Percentiles rank a stretch among this genome's conserved stretches.
Evolutionary conservation across 2,329 filamentous ascomycete species (phyloP).

Genomic region (Rhinocladiella similis): DNA sequence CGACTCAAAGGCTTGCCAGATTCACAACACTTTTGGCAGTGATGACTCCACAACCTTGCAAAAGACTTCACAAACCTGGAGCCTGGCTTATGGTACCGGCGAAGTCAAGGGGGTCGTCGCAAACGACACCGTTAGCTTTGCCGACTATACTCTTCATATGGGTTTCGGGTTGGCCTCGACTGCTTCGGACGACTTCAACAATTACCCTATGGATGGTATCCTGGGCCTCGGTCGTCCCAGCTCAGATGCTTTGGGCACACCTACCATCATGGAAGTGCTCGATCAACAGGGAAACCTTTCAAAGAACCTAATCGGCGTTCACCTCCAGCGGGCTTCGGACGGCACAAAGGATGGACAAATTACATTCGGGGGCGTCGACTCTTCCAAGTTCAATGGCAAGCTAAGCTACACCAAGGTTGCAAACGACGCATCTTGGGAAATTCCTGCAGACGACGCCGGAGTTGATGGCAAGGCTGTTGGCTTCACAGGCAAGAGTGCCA

Average conservation of each 20-base stretch:
- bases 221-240: conserved; percentile 70
- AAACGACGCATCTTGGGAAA: conserved; percentile 63
- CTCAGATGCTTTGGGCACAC: conserved; percentile 50
- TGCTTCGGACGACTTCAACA: conserved; percentile 71
- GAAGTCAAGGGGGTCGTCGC: conserved; percentile 67
- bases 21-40: conserved; percentile 69
- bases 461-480: conserved; percentile 59
- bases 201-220: conserved; percentile 86
- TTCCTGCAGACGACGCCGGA: conserved; percentile 65
- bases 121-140: conserved; percentile 67
- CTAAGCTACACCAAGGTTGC: conserved; percentile 65
- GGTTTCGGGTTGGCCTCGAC: conserved; percentile 71
- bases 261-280: conserved; percentile 68
- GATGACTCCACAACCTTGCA: conserved; percentile 65
- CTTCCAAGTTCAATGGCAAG: conserved; percentile 65
- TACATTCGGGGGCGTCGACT: conserved; percentile 71
- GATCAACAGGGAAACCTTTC: conserved; percentile 56
- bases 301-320: conserved; percentile 70
- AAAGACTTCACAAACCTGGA: conserved; percentile 56
- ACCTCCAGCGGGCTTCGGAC: conserved; percentile 67
- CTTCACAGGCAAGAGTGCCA: conserved; percentile 61
- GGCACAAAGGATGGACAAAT: conserved; percentile 71
- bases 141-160: conserved; percentile 63
- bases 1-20: conserved; percentile 62
- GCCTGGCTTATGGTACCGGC: conserved; percentile 75